phyloP scores from a whole-genome alignment of 2,329 filamentous ascomycete genomes.

The Fusarium virguliforme region DNA sequence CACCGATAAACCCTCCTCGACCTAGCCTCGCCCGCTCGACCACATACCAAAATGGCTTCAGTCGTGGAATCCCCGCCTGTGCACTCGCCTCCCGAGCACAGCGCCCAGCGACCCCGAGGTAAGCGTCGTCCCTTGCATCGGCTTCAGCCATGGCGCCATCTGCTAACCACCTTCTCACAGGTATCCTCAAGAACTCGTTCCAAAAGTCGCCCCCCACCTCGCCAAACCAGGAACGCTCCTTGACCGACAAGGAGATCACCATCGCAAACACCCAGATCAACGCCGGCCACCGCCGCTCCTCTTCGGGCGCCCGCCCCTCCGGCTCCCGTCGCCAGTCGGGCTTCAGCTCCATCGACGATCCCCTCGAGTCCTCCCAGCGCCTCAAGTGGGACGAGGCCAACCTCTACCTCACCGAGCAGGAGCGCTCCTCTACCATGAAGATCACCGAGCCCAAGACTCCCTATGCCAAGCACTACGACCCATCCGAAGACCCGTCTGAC shows the following conservation, averaged over 20 bases:
- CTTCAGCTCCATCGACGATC: constrained; percentile 60
- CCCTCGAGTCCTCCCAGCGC: constrained; percentile 74
- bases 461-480: constrained; percentile 93
- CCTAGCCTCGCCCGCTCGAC: constrained; percentile 24
- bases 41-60: constrained; percentile 60
- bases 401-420: constrained; percentile 95
- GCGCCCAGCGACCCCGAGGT: constrained; percentile 65
- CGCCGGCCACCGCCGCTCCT: constrained; percentile 89
- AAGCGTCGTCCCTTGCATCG: constrained; percentile 28
- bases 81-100: constrained; percentile 61
- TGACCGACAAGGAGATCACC: constrained; percentile 87
- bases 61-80: constrained; percentile 57
- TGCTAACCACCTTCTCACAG: constrained; percentile 64
- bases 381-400: constrained; percentile 99
- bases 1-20: constrained; percentile 39
- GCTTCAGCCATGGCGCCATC: constrained; percentile 1
- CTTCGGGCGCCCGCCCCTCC: constrained; percentile 73
- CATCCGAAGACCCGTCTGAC: constrained; percentile 87
- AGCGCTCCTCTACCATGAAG: constrained; percentile 97
- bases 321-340: constrained; percentile 82
- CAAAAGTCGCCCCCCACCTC: constrained; percentile 72
- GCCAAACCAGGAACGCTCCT: constrained; percentile 61
- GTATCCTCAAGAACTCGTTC: constrained; percentile 94
- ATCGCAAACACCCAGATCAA: constrained; percentile 96
- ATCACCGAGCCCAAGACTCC: constrained; percentile 99